A percentile compares a stretch with the other conserved stretches of the same genome.
Conservation (phyloP, 768 basidiomycete genomes). For the Leccinellum luteum region DNA sequence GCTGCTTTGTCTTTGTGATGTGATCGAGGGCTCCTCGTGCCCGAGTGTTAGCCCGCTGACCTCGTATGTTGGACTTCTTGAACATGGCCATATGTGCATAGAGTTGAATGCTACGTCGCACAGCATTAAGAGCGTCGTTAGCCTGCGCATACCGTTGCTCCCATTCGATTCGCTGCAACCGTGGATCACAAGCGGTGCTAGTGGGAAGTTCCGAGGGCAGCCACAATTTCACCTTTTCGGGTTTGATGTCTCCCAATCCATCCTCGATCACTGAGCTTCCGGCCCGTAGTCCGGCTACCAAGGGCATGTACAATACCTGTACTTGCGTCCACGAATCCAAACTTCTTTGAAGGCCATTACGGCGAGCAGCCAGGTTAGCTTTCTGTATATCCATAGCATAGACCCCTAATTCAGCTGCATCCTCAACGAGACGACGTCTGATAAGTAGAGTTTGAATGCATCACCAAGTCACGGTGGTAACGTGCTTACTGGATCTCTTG, state of each 20-base stretch:
- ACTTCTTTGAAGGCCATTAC: neutral
- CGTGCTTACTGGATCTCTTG: neutral
- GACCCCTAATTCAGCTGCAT: neutral
- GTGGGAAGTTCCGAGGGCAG: neutral
- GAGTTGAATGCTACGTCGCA: neutral
- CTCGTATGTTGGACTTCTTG: neutral
- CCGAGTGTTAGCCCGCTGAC: neutral
- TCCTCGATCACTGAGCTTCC: neutral
- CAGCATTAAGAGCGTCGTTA: neutral
- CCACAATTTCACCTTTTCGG: neutral
- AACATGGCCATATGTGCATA: neutral
- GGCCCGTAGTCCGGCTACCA: neutral
- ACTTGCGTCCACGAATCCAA: neutral
- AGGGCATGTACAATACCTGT: neutral
- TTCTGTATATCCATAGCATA: conserved; percentile 1
- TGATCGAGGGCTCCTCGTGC: neutral
- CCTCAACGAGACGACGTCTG: neutral
- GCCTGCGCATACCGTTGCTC: neutral
- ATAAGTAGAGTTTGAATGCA: neutral
- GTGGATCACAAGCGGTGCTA: neutral
- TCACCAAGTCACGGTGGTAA: too few species aligned
- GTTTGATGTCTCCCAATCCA: neutral
- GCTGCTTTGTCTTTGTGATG: neutral
- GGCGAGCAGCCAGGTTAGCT: neutral
- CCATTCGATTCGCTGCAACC: neutral